Conservation (phyloP, 2,329 filamentous ascomycete species). For the Zalaria obscura region DNA sequence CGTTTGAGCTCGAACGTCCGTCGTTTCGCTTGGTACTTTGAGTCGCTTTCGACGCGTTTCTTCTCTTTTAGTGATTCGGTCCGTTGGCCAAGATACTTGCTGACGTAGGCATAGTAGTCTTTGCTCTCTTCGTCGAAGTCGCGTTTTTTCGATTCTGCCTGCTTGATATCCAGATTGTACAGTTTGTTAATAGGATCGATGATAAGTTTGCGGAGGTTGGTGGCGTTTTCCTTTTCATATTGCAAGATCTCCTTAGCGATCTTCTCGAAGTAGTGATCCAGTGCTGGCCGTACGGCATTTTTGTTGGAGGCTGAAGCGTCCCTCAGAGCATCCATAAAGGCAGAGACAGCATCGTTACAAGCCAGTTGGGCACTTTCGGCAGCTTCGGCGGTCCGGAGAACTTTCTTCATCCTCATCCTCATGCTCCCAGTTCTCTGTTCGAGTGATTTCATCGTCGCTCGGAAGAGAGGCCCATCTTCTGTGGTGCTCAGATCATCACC, state of each 20-base stretch:
- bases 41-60: conserved; percentile 86
- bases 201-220: conserved; percentile 79
- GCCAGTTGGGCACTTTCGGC: conserved; percentile 65
- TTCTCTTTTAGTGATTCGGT: conserved; percentile 96
- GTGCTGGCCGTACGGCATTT: conserved; percentile 88
- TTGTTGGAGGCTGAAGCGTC: conserved; percentile 85
- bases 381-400: conserved; percentile 85
- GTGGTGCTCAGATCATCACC: conserved; percentile 71
- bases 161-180: conserved; percentile 93
- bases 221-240: conserved; percentile 75
- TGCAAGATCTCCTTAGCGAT: conserved; percentile 79
- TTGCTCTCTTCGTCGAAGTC: conserved; percentile 98
- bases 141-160: conserved; percentile 89
- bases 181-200: conserved; percentile 87
- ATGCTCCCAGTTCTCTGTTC: conserved; percentile 96
- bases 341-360: conserved; percentile 72
- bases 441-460: conserved; percentile 88
- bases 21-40: conserved; percentile 88
- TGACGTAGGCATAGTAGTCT: conserved; percentile 93
- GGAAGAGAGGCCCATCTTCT: conserved; percentile 89
- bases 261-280: conserved; percentile 97
- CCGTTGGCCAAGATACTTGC: conserved; percentile 87
- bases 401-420: conserved; percentile 88
- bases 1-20: conserved; percentile 93
- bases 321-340: conserved; percentile 72